phyloP scores from a whole-genome alignment of 495 filamentous ascomycete genomes.

The Talaromyces proteolyticus region DNA sequence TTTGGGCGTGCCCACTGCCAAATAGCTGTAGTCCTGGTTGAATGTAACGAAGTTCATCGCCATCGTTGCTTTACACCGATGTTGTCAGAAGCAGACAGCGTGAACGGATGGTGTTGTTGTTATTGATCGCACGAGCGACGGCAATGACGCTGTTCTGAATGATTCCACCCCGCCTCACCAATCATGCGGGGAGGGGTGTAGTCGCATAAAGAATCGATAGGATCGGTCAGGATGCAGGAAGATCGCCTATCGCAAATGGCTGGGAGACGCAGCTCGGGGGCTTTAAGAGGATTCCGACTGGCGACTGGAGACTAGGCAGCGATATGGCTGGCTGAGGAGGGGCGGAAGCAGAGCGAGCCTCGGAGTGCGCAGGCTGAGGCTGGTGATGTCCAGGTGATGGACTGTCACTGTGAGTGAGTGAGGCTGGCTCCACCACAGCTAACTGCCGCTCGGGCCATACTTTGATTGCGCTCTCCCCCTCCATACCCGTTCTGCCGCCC shows the following conservation, averaged over 20 bases:
- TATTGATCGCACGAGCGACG: not conserved
- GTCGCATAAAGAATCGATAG: not conserved
- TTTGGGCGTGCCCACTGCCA: conserved; percentile 91
- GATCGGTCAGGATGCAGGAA: not conserved
- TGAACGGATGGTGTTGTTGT: no score
- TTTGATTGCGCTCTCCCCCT: conserved; percentile 23
- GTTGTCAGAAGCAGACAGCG: no score
- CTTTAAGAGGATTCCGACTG: no score
- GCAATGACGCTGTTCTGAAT: not conserved
- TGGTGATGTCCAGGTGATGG: conserved; percentile 10
- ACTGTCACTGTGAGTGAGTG: conserved; percentile 7
- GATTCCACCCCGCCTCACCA: not conserved
- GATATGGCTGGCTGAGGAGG: conserved; percentile 12
- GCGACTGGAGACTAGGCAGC: not conserved
- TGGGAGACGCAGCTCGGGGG: no score
- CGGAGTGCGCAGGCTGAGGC: conserved; percentile 15
- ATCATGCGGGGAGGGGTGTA: not conserved
- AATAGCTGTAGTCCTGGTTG: conserved; percentile 96
- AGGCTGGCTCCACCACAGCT: conserved; percentile 10
- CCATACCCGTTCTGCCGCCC: not conserved
- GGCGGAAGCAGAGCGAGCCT: no score
- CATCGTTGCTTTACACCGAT: no score
- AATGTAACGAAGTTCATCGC: conserved; percentile 97
- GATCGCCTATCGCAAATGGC: no score
- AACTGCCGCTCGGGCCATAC: conserved; percentile 36